Conservation (phyloP, 2,329 filamentous ascomycete genomes). For the Diaporthe sp. region DNA sequence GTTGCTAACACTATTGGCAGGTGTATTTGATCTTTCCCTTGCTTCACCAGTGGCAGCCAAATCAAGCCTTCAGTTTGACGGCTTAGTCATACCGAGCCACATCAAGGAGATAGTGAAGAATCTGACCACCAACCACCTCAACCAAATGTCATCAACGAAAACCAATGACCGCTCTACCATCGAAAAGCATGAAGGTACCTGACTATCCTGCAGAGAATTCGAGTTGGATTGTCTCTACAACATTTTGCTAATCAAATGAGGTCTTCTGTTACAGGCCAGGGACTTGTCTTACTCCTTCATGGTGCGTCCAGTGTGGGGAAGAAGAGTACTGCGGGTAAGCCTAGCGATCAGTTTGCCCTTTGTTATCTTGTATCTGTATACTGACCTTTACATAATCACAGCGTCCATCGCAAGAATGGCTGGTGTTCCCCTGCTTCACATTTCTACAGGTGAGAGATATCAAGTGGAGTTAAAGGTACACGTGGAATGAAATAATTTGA, state of each 20-base stretch:
- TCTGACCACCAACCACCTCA: not conserved
- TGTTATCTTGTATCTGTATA: not conserved
- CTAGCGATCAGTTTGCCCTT: no score
- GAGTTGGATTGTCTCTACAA: accelerated
- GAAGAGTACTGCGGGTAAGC: not conserved
- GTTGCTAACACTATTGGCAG: not conserved
- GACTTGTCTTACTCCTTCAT: not conserved
- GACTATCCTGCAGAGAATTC: accelerated
- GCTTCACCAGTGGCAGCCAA: not conserved
- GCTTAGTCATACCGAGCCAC: not conserved
- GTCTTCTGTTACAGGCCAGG: not conserved
- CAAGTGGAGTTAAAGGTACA: not conserved
- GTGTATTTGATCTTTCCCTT: not conserved
- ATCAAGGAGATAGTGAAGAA: slow-evolving; percentile 12
- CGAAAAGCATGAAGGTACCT: not conserved
- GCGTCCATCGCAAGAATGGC: not conserved
- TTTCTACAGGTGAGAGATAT: not conserved
- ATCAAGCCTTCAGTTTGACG: not conserved
- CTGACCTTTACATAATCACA: accelerated
- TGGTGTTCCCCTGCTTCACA: not conserved
- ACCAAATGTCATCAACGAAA: not conserved
- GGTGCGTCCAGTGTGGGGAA: not conserved
- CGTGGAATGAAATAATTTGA: not conserved
- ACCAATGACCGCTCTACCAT: no score
- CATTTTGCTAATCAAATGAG: not conserved